Base-by-base conservation (phyloP, 2,329 filamentous ascomycete genomes). In the Aspergillus hiratsukae region DNA sequence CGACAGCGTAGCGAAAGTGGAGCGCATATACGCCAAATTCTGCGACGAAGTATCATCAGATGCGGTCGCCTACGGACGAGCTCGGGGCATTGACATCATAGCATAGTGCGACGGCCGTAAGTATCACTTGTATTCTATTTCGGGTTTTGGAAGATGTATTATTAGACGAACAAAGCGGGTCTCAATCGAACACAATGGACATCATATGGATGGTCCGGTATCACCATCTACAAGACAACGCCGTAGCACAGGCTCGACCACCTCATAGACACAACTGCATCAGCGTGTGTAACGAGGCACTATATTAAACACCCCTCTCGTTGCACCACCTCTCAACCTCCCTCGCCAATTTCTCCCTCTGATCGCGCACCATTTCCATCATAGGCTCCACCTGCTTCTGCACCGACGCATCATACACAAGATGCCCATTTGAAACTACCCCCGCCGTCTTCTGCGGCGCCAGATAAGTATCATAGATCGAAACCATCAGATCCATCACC, bases 401-500 rank as follows among this genome's bases (percentile, higher is more conserved):
- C 48, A 66, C 64, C 7, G 62, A 53, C 4, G 31, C 56, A 54
- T 69, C 59, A 35, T 68, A 64, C 4, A 59, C 59, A 11, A 60
- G 62, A 49, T 59, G 41, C 10, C 68, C 61, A 53, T 68, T 63
- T n/a, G 58, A 52, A 45, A 64, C 66, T 11, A 60, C 40, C 8
- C 59, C 51, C 3, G 59, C 60, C 17, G 58, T 54, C 49, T 74
- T 69, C 52, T 66, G 67, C 0, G 72, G 69, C 2, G 66, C 71
- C 48, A 76, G 67, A 31, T 74, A 66, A 1, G 63, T 67, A n/a
- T 75, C 70, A 35, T 78, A 78, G 29, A 78, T 73, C 2, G 69
- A 65, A n/a, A 78, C 63, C 77, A 79, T 78, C 56, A 78, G 64
- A 37, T 78, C 76, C 75, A 79, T 77, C n/a, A 79, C 77, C 1